phyloP scores from a whole-genome alignment of 2,329 filamentous ascomycete genomes.

The Sphaerulina populicola region DNA sequence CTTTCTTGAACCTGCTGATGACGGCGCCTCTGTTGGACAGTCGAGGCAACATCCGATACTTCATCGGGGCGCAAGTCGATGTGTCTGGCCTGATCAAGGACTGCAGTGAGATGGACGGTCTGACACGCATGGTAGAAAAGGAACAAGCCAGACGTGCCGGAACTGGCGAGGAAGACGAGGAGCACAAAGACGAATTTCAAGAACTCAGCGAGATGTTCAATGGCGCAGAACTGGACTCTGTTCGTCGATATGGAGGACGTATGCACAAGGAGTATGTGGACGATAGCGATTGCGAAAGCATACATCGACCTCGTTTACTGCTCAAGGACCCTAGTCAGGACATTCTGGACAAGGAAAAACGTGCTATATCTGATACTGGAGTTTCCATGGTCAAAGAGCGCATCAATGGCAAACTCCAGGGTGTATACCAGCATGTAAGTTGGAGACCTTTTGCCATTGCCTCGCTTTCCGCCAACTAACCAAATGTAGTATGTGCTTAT shows the following conservation, averaged over 20 bases:
- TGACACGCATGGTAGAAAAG: constrained; percentile 36
- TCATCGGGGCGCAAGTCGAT: constrained; percentile 65
- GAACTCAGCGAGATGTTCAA: constrained; percentile 64
- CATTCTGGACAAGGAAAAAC: constrained; percentile 17
- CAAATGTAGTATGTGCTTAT: constrained; percentile 40
- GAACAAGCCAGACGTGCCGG: constrained; percentile 26
- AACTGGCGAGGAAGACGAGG: constrained; percentile 30
- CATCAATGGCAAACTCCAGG: constrained; percentile 40
- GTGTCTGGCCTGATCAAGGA: constrained; percentile 61
- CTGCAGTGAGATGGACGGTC: constrained; percentile 55
- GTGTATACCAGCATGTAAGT: constrained; percentile 52
- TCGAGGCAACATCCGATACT: constrained; percentile 58
- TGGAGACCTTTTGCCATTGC: neutral
- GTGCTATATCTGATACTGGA: constrained; percentile 10
- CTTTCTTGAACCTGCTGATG: constrained; percentile 70
- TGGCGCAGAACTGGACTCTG: constrained; percentile 55
- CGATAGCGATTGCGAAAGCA: constrained; percentile 40
- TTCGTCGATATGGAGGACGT: constrained; percentile 54
- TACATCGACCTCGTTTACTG: constrained; percentile 39
- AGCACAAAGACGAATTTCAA: constrained; percentile 55
- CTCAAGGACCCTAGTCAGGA: constrained; percentile 42
- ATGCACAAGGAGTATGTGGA: constrained; percentile 51
- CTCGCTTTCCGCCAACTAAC: constrained; percentile 2
- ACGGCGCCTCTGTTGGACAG: constrained; percentile 63
- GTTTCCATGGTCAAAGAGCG: constrained; percentile 18